These are phyloP conservation scores for Syzygium grande DNA, from an alignment of 345 rosid genomes.

Conservation along the genomic window DNA sequence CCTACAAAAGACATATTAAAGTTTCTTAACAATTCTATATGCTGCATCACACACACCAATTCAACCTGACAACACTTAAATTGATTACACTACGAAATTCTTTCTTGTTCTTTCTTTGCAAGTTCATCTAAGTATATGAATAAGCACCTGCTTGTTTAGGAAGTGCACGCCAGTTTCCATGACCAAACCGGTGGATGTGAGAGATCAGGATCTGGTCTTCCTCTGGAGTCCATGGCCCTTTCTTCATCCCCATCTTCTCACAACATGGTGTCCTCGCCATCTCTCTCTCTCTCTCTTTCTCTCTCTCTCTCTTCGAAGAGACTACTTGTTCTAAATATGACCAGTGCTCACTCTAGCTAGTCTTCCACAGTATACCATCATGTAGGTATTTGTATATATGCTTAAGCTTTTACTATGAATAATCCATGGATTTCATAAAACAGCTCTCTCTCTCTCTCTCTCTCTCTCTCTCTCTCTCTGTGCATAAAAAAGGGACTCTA, in stretches of 20 bases:
- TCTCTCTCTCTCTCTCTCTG: not conserved
- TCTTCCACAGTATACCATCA: not conserved
- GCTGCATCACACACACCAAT: not conserved
- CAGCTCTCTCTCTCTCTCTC: not conserved
- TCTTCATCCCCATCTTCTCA: slow-evolving; percentile 35
- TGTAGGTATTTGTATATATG: not conserved
- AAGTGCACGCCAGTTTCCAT: slow-evolving; percentile 40
- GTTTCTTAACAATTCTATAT: not conserved
- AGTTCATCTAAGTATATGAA: not conserved
- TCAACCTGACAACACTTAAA: not conserved
- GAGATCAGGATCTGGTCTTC: slow-evolving; percentile 31
- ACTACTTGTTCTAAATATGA: not conserved
- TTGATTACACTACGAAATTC: not conserved
- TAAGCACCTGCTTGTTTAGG: slow-evolving; percentile 37
- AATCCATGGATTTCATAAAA: not conserved
- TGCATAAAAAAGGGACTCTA: not conserved
- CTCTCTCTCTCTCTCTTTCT: not conserved
- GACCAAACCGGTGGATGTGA: slow-evolving; percentile 23
- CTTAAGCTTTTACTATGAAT: not conserved
- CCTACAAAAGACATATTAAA: not conserved
- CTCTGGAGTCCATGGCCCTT: slow-evolving; percentile 45
- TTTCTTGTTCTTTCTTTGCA: not conserved
- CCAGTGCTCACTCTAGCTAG: not conserved
- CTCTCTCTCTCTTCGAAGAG: not conserved
- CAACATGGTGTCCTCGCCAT: slow-evolving; percentile 31